phyloP scores from a whole-genome alignment of 2,329 filamentous ascomycete species.

The Pestalotiopsis sp. region DNA sequence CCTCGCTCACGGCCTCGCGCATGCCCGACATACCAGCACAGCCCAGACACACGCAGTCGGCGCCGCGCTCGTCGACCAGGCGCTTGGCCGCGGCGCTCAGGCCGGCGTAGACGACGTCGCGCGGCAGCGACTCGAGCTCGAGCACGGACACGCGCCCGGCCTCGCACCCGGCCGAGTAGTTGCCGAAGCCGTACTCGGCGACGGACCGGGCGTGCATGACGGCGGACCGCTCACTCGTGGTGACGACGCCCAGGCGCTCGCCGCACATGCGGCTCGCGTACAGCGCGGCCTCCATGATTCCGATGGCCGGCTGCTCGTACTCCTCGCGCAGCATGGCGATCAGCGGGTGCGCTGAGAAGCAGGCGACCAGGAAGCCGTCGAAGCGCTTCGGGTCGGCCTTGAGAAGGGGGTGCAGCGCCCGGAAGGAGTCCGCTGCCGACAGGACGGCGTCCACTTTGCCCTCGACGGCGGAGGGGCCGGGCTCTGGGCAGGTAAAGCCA shows the following conservation, averaged over 20 bases:
- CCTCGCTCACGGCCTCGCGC: slow-evolving; percentile 42
- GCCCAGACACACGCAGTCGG: slow-evolving; percentile 39
- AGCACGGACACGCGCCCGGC: slow-evolving; percentile 40
- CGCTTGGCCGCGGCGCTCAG: slow-evolving; percentile 38
- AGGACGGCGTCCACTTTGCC: slow-evolving; percentile 48
- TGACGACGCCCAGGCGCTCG: slow-evolving; percentile 43
- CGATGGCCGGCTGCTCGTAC: slow-evolving; percentile 41
- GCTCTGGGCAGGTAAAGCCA: slow-evolving; percentile 49
- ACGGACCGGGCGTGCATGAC: slow-evolving; percentile 41
- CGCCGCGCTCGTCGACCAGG: slow-evolving; percentile 32
- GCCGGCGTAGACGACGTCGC: slow-evolving; percentile 36
- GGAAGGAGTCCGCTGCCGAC: slow-evolving; percentile 46
- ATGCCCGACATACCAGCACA: slow-evolving; percentile 51
- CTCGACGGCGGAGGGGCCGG: slow-evolving; percentile 51
- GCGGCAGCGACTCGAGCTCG: slow-evolving; percentile 40
- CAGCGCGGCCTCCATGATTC: slow-evolving; percentile 48
- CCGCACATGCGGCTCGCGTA: slow-evolving; percentile 47
- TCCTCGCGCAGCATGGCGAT: slow-evolving; percentile 47
- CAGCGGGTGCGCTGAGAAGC: slow-evolving; percentile 48
- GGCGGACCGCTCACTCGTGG: slow-evolving; percentile 37
- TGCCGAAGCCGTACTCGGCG: slow-evolving; percentile 38
- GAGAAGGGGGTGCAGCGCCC: slow-evolving; percentile 41
- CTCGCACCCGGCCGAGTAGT: slow-evolving; percentile 42
- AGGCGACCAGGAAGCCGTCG: slow-evolving; percentile 48
- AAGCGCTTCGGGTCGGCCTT: slow-evolving; percentile 32